A percentile compares a stretch with the other conserved stretches of the same genome.
phyloP scores from a whole-genome alignment of 2,329 filamentous ascomycete species.

The Colletotrichum destructivum region DNA sequence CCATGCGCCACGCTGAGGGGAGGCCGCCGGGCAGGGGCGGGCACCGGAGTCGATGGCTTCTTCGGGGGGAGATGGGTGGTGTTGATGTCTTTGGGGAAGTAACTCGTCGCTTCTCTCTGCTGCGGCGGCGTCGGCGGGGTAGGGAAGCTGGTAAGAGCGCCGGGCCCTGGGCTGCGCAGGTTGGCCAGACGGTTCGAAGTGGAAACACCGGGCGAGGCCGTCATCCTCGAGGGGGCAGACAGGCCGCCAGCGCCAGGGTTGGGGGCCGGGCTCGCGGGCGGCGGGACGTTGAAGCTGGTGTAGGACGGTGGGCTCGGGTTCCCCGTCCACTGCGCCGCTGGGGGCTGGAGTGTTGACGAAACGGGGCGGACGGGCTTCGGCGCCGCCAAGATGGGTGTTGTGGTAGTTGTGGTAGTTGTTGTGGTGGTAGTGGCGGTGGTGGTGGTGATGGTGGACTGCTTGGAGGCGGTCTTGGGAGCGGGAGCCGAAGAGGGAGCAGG shows the following conservation, averaged over 20 bases:
- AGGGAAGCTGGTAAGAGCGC: slow-evolving; percentile 37
- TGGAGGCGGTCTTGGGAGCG: slow-evolving; percentile 12
- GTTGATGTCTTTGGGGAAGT: slow-evolving; percentile 2
- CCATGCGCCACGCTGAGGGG: neutral
- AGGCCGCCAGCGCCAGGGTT: slow-evolving; percentile 5
- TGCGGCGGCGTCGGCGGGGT: slow-evolving; percentile 32
- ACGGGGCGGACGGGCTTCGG: slow-evolving; percentile 34
- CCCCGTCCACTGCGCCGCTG: slow-evolving; percentile 26
- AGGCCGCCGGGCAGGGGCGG: neutral
- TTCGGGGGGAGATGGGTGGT: neutral
- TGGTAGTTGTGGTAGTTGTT: too few species aligned
- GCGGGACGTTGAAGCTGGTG: slow-evolving; percentile 36
- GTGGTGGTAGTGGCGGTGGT: neutral
- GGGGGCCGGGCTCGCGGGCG: slow-evolving; percentile 33
- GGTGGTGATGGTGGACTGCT: slow-evolving; percentile 1
- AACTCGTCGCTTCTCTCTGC: neutral
- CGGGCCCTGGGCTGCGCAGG: slow-evolving; percentile 32
- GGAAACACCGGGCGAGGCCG: neutral
- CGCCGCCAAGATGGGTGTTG: slow-evolving; percentile 15
- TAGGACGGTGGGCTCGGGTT: slow-evolving; percentile 21
- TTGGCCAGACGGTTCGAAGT: neutral
- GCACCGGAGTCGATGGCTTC: neutral
- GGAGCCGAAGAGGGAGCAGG: slow-evolving; percentile 9
- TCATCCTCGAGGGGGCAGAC: neutral
- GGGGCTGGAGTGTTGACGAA: slow-evolving; percentile 13